Percentiles rank a stretch among this genome's conserved stretches.
Conservation (phyloP, 176 grass and related monocot genomes). For the Avena sativa region DNA sequence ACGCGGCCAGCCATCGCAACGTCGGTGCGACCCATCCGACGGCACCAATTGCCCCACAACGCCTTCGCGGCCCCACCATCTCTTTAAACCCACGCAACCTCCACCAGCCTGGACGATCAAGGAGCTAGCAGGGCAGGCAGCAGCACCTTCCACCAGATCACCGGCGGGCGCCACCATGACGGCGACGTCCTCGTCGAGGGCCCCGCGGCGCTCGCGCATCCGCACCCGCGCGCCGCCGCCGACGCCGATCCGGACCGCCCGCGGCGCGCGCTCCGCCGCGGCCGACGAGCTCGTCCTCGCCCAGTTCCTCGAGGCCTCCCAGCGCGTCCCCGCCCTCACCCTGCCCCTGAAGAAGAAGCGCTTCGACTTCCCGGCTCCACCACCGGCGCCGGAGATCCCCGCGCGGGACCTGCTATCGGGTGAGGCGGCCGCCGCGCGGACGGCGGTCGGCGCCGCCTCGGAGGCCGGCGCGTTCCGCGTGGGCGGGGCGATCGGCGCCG, state of each 20-base stretch:
- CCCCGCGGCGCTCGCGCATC: slow-evolving; percentile 33
- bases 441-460: slow-evolving; percentile 19
- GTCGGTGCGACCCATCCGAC: slow-evolving; percentile 5
- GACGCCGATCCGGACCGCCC: slow-evolving; percentile 74
- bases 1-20: not conserved
- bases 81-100: slow-evolving; percentile 53
- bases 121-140: not conserved
- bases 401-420: slow-evolving; percentile 6
- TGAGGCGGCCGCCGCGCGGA: not conserved
- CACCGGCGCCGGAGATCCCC: not conserved
- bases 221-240: slow-evolving; percentile 57
- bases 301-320: slow-evolving; percentile 74
- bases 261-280: slow-evolving; percentile 64
- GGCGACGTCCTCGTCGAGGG: slow-evolving; percentile 57
- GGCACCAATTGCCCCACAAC: not conserved
- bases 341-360: slow-evolving; percentile 47
- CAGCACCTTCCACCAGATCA: not conserved
- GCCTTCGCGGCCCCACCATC: not conserved
- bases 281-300: slow-evolving; percentile 68
- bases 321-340: slow-evolving; percentile 62
- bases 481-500: slow-evolving; percentile 25
- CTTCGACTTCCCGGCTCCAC: slow-evolving; percentile 47
- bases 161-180: slow-evolving; percentile 42
- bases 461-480: slow-evolving; percentile 61
- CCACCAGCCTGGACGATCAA: slow-evolving; percentile 9